A percentile compares a stretch with the other conserved stretches of the same genome.
Evolutionary conservation across 164 flowering plant genomes (phyloP).

Genomic region (Tetrastigma voinierianum): DNA sequence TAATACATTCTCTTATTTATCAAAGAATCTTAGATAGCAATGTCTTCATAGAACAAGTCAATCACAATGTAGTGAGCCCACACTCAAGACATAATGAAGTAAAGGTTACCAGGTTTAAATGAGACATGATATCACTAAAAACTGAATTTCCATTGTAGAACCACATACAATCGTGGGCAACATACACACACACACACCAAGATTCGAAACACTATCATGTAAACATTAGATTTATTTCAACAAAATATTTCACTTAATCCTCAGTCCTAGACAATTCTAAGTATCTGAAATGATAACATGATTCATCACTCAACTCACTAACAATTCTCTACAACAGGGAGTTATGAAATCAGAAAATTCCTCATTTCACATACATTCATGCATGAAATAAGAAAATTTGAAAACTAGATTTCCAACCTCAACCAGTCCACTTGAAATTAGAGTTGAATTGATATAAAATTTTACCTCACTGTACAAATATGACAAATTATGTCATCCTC

Average conservation of each 20-base stretch:
- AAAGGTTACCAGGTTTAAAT: too few relatives aligned
- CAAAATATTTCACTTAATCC: conserved; percentile 8
- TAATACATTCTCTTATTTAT: too few relatives aligned
- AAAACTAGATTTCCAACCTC: too few relatives aligned
- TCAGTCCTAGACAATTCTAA: conserved; percentile 12
- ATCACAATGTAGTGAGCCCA: too few relatives aligned
- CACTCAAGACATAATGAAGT: too few relatives aligned
- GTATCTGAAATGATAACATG: conserved; percentile 11
- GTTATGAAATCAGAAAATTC: conserved; percentile 16
- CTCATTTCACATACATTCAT: conserved; percentile 18
- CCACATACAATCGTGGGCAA: too few relatives aligned
- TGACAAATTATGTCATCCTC: conserved; percentile 27
- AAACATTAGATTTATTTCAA: conserved; percentile 13
- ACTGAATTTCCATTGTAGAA: too few relatives aligned
- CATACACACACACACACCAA: too few relatives aligned
- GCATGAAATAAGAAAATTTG: conserved; percentile 16
- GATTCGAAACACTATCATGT: background rate
- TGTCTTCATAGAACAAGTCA: too few relatives aligned
- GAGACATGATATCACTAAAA: too few relatives aligned
- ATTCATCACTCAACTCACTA: conserved; percentile 14
- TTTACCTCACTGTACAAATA: conserved; percentile 54
- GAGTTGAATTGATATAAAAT: conserved; percentile 11
- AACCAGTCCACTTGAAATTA: conserved; percentile 16
- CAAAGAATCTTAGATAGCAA: too few relatives aligned
- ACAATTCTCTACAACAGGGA: conserved; percentile 9